Conservation (phyloP, 2,329 filamentous ascomycete genomes). For the Paraphaeosphaeria minitans region DNA sequence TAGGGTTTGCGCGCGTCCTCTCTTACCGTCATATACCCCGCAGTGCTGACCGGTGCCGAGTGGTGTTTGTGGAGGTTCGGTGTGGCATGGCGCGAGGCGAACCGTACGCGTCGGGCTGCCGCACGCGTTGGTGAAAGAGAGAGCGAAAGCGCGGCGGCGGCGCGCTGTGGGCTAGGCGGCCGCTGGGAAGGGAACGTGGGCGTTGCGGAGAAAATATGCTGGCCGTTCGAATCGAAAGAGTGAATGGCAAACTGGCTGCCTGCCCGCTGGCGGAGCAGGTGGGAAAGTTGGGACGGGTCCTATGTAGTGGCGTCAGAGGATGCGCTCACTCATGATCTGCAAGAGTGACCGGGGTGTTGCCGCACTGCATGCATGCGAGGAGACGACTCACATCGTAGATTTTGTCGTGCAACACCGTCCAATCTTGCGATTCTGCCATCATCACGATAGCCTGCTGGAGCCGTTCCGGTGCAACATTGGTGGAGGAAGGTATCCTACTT, state of each 20-base stretch:
- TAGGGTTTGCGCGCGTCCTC: conserved; percentile 31
- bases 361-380: conserved; percentile 22
- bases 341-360: conserved; percentile 29
- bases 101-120: conserved; percentile 37
- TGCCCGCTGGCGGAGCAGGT: conserved; percentile 42
- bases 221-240: conserved; percentile 34
- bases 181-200: conserved; percentile 14
- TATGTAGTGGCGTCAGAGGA: conserved; percentile 25
- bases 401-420: conserved; percentile 33
- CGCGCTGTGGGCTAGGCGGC: conserved; percentile 9
- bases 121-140: conserved; percentile 18
- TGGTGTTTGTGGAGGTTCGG: conserved; percentile 33
- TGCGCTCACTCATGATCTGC: conserved; percentile 34
- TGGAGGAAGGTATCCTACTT: conserved; percentile 4
- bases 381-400: conserved; percentile 42
- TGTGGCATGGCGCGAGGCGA: conserved; percentile 34
- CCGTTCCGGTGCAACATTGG: conserved; percentile 7
- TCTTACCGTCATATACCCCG: conserved; percentile 22
- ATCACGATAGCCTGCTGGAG: conserved; percentile 17
- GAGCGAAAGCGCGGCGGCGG: conserved; percentile 19
- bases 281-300: conserved; percentile 46
- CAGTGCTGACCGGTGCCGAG: conserved; percentile 38
- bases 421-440: conserved; percentile 41
- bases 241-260: conserved; percentile 28
- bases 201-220: conserved; percentile 17